Evolutionary conservation across 225 moss, liverwort and hornwort species (phyloP).

Genomic region (Sphagnum contortum): DNA sequence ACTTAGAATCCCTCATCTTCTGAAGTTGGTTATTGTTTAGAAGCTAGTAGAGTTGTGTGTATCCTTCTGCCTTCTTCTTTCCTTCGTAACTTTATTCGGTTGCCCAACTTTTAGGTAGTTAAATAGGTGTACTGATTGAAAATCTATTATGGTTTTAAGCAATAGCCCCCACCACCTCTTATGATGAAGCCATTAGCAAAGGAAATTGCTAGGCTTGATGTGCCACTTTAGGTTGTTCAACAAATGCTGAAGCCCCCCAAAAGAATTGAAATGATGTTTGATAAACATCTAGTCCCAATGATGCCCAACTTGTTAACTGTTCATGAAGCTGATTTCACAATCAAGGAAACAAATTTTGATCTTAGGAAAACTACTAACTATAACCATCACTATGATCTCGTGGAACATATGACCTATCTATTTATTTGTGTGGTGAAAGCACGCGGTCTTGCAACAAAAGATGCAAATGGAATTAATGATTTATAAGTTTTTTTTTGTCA

Average conservation of each 20-base stretch:
- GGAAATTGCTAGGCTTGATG: too few species aligned
- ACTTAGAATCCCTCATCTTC: too few species aligned
- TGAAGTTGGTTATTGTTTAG: too few species aligned
- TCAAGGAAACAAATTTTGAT: slow-evolving; percentile 63
- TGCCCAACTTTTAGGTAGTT: too few species aligned
- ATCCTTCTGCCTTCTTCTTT: too few species aligned
- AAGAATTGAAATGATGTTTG: slow-evolving; percentile 17
- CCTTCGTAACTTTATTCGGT: too few species aligned
- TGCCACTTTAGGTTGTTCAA: too few species aligned
- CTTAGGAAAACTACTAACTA: slow-evolving; percentile 69
- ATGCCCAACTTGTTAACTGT: slow-evolving; percentile 42
- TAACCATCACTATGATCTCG: slow-evolving; percentile 75
- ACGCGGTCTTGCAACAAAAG: slow-evolving; percentile 62
- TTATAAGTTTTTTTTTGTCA: slow-evolving; percentile 16
- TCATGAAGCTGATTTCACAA: slow-evolving; percentile 51
- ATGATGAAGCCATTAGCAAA: too few species aligned
- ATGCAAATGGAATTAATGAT: slow-evolving; percentile 60
- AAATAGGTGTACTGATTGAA: slow-evolving; percentile 9
- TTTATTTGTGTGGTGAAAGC: slow-evolving; percentile 70
- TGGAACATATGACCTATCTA: slow-evolving; percentile 76
- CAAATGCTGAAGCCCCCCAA: slow-evolving; percentile 6
- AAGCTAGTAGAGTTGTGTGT: too few species aligned
- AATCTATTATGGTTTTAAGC: slow-evolving; percentile 28
- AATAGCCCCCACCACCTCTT: neutral
- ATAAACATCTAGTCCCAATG: slow-evolving; percentile 13